A percentile compares a stretch with the other conserved stretches of the same genome.
These are phyloP conservation scores for Chytriomyces sp. DNA, from an alignment of 192 early-diverging fungal genomes.

Conservation along the genomic window DNA sequence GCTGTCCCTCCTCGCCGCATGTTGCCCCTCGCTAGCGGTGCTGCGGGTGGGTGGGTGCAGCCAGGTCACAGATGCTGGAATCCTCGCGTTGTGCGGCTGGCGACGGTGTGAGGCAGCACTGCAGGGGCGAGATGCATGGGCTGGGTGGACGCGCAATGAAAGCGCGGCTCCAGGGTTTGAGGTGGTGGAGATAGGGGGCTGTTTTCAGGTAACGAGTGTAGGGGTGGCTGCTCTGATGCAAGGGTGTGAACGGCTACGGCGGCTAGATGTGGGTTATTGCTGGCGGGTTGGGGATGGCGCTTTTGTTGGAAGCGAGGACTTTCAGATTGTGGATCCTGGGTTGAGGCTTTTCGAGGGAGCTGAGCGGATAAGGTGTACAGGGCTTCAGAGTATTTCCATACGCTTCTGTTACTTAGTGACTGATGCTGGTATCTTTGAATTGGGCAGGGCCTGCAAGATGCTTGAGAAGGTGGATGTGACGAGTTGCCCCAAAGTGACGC, in stretches of 20 bases:
- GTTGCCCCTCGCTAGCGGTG: neutral
- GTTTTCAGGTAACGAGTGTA: constrained; percentile 25
- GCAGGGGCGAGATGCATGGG: neutral
- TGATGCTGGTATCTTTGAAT: neutral
- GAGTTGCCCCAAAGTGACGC: constrained; percentile 7
- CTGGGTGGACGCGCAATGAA: neutral
- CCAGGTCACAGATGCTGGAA: constrained; percentile 17
- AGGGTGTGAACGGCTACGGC: constrained; percentile 15
- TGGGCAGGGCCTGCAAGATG: neutral
- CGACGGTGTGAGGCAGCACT: neutral
- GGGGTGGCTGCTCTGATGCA: constrained; percentile 13
- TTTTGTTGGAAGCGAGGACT: neutral
- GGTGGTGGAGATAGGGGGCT: constrained; percentile 15
- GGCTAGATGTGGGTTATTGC: constrained; percentile 31
- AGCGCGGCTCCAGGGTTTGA: neutral
- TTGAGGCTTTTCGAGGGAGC: neutral
- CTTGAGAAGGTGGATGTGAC: constrained; percentile 20
- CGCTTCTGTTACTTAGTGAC: constrained; percentile 28
- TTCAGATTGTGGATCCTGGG: neutral
- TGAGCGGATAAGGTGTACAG: neutral
- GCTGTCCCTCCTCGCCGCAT: neutral
- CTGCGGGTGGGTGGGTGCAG: constrained; percentile 19
- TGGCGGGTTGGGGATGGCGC: constrained; percentile 20
- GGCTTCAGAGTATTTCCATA: neutral
- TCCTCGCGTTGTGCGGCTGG: constrained; percentile 10